phyloP scores from a whole-genome alignment of 2,329 filamentous ascomycete genomes.

The Chrysoporthe deuterocubensis region DNA sequence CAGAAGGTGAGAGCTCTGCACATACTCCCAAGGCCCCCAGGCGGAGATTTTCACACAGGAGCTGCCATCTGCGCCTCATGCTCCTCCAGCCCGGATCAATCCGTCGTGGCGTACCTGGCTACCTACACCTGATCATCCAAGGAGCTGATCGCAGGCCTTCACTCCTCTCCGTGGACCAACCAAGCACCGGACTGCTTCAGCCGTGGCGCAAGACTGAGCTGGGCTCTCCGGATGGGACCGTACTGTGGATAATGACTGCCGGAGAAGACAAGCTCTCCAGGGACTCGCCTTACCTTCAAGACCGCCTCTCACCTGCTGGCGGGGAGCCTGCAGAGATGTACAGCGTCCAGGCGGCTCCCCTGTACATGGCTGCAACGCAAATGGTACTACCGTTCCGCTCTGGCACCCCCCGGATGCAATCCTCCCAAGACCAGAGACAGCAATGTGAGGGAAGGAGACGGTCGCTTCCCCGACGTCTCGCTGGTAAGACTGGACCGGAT shows the following conservation, averaged over 20 bases:
- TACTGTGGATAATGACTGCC: not conserved
- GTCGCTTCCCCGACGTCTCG: not conserved
- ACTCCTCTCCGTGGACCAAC: not conserved
- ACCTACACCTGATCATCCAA: not conserved
- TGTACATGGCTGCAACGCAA: not conserved
- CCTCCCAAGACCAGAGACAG: not conserved
- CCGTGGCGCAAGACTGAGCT: not conserved
- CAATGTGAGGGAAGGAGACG: not conserved
- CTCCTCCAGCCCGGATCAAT: not conserved
- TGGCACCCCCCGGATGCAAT: not conserved
- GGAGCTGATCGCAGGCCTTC: not conserved
- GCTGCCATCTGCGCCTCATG: not conserved
- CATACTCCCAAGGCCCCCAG: not conserved
- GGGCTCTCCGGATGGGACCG: not conserved
- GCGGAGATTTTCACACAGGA: not conserved
- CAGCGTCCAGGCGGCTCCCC: not conserved
- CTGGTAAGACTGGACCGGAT: slow-evolving; percentile 10
- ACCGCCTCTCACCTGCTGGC: not conserved
- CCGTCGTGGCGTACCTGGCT: not conserved
- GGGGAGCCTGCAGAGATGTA: not conserved
- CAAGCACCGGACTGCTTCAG: not conserved
- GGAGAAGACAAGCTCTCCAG: not conserved
- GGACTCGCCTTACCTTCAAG: not conserved
- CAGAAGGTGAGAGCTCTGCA: slow-evolving; percentile 6
- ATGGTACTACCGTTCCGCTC: not conserved